These are phyloP conservation scores for Penicillium sp. DNA, from an alignment of 2,329 filamentous ascomycete species.

Conservation along the genomic window DNA sequence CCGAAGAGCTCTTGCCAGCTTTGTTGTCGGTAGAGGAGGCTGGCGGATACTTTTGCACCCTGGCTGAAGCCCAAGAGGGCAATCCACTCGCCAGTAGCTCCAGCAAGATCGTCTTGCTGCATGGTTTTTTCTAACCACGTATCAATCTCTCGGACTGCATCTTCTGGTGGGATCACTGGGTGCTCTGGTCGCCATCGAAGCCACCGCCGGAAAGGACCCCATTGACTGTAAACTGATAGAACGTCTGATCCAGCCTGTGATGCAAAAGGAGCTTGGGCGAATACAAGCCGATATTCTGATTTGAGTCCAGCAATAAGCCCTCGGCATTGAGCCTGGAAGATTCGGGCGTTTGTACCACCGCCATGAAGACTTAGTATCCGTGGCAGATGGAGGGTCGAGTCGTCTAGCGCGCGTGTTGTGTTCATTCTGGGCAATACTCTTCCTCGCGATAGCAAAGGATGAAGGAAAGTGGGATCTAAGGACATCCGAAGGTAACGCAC, in stretches of 20 bases:
- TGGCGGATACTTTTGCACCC: conserved; percentile 62
- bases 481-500: too few species aligned
- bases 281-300: conserved; percentile 67
- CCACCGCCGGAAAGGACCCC: conserved; percentile 65
- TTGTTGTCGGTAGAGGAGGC: conserved; percentile 62
- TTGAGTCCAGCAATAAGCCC: conserved; percentile 52
- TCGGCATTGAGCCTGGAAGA: conserved; percentile 69
- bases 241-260: conserved; percentile 64
- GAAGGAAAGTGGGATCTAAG: too few species aligned
- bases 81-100: conserved; percentile 58
- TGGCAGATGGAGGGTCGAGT: conserved; percentile 39
- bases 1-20: neutral
- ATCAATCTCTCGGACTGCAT: conserved; percentile 44
- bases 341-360: conserved; percentile 68
- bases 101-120: conserved; percentile 46
- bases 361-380: conserved; percentile 77
- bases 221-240: conserved; percentile 62
- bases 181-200: conserved; percentile 34
- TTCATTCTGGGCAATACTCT: too few species aligned
- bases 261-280: conserved; percentile 67
- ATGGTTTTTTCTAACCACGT: conserved; percentile 41
- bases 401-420: too few species aligned
- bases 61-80: conserved; percentile 66
- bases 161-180: conserved; percentile 54
- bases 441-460: too few species aligned